Evolutionary conservation across 139 green algal species (phyloP).

Genomic region (Diplosphaera chodatii): DNA sequence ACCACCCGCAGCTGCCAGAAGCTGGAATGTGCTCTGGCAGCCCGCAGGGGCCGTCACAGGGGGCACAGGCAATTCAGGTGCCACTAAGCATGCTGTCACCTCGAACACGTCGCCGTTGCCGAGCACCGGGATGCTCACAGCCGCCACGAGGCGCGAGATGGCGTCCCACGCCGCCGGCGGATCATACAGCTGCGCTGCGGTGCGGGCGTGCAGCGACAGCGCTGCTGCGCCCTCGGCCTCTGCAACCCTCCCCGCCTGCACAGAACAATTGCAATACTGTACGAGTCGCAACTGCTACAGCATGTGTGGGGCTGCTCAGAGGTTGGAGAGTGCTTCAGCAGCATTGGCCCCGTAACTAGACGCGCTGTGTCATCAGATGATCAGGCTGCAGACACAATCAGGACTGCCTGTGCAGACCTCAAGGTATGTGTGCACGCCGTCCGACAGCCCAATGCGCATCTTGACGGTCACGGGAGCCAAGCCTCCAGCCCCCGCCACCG

Average conservation of each 20-base stretch:
- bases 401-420: too few species aligned
- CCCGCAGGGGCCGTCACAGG: too few species aligned
- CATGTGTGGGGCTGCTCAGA: too few species aligned
- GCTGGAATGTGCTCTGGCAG: too few species aligned
- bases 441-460: slow-evolving; percentile 31
- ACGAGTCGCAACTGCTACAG: too few species aligned
- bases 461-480: slow-evolving; percentile 46
- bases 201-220: slow-evolving; percentile 42
- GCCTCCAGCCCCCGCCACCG: slow-evolving; percentile 17
- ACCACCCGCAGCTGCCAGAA: too few species aligned
- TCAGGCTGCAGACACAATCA: too few species aligned
- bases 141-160: slow-evolving; percentile 24
- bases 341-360: too few species aligned
- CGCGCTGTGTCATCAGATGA: not conserved
- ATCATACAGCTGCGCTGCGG: slow-evolving; percentile 43
- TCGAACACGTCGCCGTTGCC: slow-evolving; percentile 52
- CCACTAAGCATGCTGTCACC: too few species aligned
- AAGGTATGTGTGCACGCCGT: slow-evolving; percentile 23
- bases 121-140: slow-evolving; percentile 36
- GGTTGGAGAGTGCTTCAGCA: too few species aligned
- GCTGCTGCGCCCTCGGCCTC: slow-evolving; percentile 38
- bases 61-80: too few species aligned
- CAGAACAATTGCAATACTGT: not conserved
- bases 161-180: slow-evolving; percentile 36
- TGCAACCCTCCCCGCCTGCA: slow-evolving; percentile 28